Percentiles rank a stretch among this genome's conserved stretches.
phyloP scores from a whole-genome alignment of 495 filamentous ascomycete genomes.

The Aspergillus ellipticus region DNA sequence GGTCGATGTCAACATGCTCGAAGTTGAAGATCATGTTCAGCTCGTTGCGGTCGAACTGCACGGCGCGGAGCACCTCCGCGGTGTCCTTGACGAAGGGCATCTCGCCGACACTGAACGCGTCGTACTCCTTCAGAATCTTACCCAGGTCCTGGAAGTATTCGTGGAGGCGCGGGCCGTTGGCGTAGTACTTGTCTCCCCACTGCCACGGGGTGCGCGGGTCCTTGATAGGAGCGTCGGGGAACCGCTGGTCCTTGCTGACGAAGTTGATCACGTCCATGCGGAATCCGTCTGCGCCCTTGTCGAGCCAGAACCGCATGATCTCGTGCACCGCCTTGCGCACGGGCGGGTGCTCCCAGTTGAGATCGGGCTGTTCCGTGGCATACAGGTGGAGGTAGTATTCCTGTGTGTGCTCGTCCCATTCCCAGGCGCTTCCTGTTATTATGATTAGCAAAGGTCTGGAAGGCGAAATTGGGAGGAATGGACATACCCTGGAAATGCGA shows the following conservation, averaged over 20 bases:
- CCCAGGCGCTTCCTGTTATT: constrained; percentile 54
- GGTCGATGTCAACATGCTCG: constrained; percentile 58
- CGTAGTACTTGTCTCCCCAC: constrained; percentile 53
- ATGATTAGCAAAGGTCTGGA: background rate
- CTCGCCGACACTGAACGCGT: constrained; percentile 69
- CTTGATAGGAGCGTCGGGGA: constrained; percentile 59
- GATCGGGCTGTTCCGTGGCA: constrained; percentile 61
- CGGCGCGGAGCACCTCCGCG: constrained; percentile 56
- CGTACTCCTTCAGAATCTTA: constrained; percentile 62
- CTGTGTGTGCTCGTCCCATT: constrained; percentile 58
- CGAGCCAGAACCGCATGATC: constrained; percentile 69
- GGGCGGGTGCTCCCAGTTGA: constrained; percentile 69
- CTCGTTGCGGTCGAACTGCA: constrained; percentile 55
- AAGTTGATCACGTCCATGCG: constrained; percentile 66
- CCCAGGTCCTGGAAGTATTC: constrained; percentile 61
- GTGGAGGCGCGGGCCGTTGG: constrained; percentile 63
- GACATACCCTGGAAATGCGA: constrained; percentile 49
- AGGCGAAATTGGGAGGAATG: background rate
- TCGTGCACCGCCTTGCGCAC: constrained; percentile 62
- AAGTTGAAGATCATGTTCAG: constrained; percentile 78
- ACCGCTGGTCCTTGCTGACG: constrained; percentile 58
- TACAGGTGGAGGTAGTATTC: constrained; percentile 74
- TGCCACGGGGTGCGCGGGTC: constrained; percentile 49
- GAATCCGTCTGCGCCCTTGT: constrained; percentile 65
- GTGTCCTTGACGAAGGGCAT: constrained; percentile 59